These are phyloP conservation scores for Globisporangium paroecandrum DNA, from an alignment of 352 stramenopile species.

Conservation along the genomic window DNA sequence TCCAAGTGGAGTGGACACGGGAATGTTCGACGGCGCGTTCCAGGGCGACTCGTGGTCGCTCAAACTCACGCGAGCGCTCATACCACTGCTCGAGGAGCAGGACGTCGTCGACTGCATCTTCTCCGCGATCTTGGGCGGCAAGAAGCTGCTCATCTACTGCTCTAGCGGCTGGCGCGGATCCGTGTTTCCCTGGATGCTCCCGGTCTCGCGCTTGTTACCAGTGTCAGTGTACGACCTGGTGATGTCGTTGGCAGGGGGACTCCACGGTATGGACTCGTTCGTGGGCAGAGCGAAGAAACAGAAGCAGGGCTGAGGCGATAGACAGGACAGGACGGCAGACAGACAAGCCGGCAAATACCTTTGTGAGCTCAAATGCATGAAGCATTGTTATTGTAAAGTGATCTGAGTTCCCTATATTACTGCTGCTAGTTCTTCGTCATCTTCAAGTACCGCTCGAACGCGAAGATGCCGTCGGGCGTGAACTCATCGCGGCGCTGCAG, in stretches of 20 bases:
- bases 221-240: conserved; percentile 47
- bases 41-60: conserved; percentile 34
- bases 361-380: not conserved
- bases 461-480: conserved; percentile 78
- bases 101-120: conserved; percentile 56
- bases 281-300: conserved; percentile 25
- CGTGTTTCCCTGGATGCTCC: conserved; percentile 48
- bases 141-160: conserved; percentile 68
- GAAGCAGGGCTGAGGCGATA: not conserved
- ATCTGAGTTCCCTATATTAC: not conserved
- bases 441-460: conserved; percentile 67
- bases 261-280: conserved; percentile 78
- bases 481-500: conserved; percentile 55
- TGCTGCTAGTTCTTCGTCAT: not conserved
- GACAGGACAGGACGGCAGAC: too few species aligned
- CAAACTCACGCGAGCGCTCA: conserved; percentile 34
- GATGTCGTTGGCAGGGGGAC: conserved; percentile 53
- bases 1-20: conserved; percentile 63
- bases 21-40: conserved; percentile 73
- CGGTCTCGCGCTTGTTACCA: conserved; percentile 50
- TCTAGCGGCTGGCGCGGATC: conserved; percentile 50
- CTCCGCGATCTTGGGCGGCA: conserved; percentile 41
- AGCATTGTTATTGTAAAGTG: not conserved
- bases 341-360: not conserved
- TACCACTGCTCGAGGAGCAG: conserved; percentile 46